A percentile compares a stretch with the other conserved stretches of the same genome.
Conservation (phyloP, 768 basidiomycete species). For the Leccinum uliginosum region DNA sequence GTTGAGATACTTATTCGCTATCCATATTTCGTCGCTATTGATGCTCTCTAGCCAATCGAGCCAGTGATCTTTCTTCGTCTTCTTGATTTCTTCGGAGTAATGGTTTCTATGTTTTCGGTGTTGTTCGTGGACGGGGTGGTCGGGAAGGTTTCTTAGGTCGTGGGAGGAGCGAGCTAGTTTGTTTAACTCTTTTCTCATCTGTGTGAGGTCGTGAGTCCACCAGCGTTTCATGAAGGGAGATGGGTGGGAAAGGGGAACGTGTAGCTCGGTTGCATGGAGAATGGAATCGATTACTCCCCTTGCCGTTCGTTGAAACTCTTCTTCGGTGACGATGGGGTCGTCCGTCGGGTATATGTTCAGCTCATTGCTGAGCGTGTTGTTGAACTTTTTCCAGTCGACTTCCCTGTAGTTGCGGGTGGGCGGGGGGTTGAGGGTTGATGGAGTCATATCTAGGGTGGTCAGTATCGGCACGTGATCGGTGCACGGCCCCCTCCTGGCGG, state of each 20-base stretch:
- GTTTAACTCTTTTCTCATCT: neutral
- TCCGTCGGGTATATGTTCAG: neutral
- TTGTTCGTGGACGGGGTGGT: neutral
- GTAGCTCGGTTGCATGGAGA: accelerated
- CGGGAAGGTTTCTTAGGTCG: accelerated
- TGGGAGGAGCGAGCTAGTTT: accelerated
- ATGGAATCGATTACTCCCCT: neutral
- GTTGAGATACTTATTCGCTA: slow-evolving; percentile 1
- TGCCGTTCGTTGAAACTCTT: neutral
- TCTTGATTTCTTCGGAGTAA: neutral
- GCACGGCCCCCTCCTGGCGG: accelerated
- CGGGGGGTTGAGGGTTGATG: accelerated
- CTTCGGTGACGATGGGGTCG: neutral
- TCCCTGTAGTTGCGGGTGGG: neutral
- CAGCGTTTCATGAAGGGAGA: neutral
- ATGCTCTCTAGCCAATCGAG: slow-evolving; percentile 5
- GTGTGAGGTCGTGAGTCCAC: neutral
- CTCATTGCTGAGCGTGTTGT: neutral
- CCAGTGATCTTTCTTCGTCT: slow-evolving; percentile 7
- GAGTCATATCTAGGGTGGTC: neutral
- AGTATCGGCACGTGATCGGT: slow-evolving; percentile 16
- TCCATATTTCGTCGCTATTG: neutral
- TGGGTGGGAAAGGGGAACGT: neutral
- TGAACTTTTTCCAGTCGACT: neutral
- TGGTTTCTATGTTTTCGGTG: neutral